Conservation (phyloP, 345 rosid genomes). For the Syzygium jambos region DNA sequence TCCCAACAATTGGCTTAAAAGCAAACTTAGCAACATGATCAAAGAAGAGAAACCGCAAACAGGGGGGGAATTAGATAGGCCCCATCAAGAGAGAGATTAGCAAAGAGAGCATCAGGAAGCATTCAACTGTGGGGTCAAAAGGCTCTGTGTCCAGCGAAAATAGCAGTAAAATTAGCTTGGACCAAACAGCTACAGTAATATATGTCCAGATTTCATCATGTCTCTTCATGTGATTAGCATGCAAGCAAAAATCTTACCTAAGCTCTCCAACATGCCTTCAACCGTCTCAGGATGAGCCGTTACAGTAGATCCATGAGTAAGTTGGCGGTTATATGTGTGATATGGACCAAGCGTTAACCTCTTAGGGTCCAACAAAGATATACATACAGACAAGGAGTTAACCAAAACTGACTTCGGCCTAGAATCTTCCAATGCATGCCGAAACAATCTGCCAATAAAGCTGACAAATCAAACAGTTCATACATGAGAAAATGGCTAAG, state of each 20-base stretch:
- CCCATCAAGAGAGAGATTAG: neutral
- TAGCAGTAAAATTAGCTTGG: neutral
- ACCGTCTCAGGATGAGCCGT: slow-evolving; percentile 61
- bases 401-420: slow-evolving; percentile 88
- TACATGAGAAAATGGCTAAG: neutral
- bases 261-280: slow-evolving; percentile 81
- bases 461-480: slow-evolving; percentile 25
- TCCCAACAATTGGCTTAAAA: neutral
- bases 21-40: neutral
- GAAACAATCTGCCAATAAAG: slow-evolving; percentile 72
- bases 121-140: neutral
- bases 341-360: slow-evolving; percentile 57
- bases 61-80: neutral
- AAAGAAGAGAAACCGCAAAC: neutral
- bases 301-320: slow-evolving; percentile 46
- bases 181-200: neutral
- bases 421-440: slow-evolving; percentile 75
- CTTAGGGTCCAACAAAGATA: slow-evolving; percentile 87
- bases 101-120: neutral
- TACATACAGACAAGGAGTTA: slow-evolving; percentile 78
- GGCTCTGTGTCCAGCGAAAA: neutral
- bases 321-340: slow-evolving; percentile 55
- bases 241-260: slow-evolving; percentile 40
- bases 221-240: neutral
- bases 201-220: neutral